Evolutionary conservation across 2,329 filamentous ascomycete species (phyloP), one percentile per base, ranked within the genome.

Genomic region (Corynespora cassiicola): DNA sequence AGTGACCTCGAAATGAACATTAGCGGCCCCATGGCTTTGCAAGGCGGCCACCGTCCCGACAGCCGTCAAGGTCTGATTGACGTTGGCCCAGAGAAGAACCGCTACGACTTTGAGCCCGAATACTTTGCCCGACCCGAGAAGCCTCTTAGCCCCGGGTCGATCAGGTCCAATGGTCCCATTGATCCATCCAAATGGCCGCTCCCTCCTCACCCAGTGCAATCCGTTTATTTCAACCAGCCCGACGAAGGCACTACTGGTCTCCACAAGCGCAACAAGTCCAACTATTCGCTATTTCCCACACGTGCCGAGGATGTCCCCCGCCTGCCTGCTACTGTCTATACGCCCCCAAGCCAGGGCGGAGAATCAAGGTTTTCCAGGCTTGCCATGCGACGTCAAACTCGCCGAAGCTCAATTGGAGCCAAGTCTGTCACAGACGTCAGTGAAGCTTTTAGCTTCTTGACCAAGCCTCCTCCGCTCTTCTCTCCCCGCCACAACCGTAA

Each of bases 401-500:
- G 63, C 31, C 52, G 56, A 28, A 58, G 61, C 36, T 67, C 63
- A 6, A 26, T 56, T 9, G 42, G 39, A 6, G 31, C 45, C 7
- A 55, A 55, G 23, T 61, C 59, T 3, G 58, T 69, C 6, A 70
- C 66, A 4, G 67, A 70, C 31, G 61, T 69, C 26, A 57, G 53
- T 39, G 65, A 65, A 25, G 61, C 59, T n/a, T 65, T 67, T 36
- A 56, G 54, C 22, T 65, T 61, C 29, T 31, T 74, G 56, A 52
- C 67, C 30, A 59, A 61, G 36, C 63, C 65, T 16, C 54, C 52
- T 30, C 70, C 69, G 26, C 73, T 74, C 34, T 67, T 68, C 26
- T 65, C 64, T 4, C 57, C 62, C 10, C 45, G 49, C 7, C 71
- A 75, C n/a, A 70, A 72, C 12, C 76, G 84, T 28, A 75, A 81